Evolutionary conservation across 192 early-diverging fungal species (phyloP), one percentile per base, ranked within the genome.

Genomic region (Coemansia sp.): DNA sequence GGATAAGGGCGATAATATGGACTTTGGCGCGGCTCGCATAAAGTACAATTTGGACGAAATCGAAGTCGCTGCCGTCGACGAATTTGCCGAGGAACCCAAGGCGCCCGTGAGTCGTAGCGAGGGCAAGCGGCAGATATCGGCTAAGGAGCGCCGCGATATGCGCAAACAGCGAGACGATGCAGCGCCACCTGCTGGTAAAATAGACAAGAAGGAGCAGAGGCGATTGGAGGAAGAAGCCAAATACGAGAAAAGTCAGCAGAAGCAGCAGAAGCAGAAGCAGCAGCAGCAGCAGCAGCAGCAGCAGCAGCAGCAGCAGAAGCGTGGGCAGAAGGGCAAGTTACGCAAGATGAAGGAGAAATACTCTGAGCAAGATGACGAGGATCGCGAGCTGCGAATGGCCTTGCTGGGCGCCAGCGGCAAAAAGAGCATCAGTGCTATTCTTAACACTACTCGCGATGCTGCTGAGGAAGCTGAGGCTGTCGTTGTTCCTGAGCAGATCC

Each of bases 311-410:
- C 69, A 58, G 68, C 67, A 63, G 34, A 74, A 86, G 11, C 93
- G 96, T 42, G 96, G 96, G 23, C 93, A 95, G 67, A 89, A 88
- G 59, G 87, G 89, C 37, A 97, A 97, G 79, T 65, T 88, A 33
- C 92, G 92, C 84, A 97, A 97, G 80, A 86, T 93, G 23, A 95
- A 96, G 75, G 88, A 88, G 34, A 97, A 95, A 76, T 99, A 99
- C 75, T 91, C 84, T 4, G 95, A 98, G 72, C 73, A 82, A 76
- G 94, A 96, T 61, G 95, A 99, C 35, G 94, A 96, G 50, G 96
- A 99, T 59, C 85, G 89, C 26, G 83, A 89, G 63, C 68, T 94
- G 34, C 88, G 91, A 58, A 87, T 95, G 86, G 85, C 92, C 21
- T 64, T 99, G 14, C 73, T 97, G 33, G 92, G 88, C 8, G 86